Base-by-base conservation (phyloP, 2,329 filamentous ascomycete genomes). In the Aspergillus ochraceoroseus region DNA sequence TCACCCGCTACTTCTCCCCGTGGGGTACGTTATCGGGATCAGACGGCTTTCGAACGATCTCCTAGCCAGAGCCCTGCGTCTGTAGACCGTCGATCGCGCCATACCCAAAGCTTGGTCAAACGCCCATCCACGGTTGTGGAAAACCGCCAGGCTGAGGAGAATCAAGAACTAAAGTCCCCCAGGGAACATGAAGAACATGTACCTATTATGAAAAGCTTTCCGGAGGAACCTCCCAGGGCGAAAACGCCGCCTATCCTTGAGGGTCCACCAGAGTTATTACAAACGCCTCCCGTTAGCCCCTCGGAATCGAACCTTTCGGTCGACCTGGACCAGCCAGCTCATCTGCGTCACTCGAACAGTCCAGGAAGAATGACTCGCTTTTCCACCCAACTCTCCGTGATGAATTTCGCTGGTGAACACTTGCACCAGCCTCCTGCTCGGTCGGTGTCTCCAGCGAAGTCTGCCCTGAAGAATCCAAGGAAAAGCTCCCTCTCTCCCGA, bases 361-460 rank as follows among this genome's bases (percentile, higher is more conserved):
- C 76, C 77, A 7, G 70, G 70, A 7, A 69, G 77, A 42, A 73
- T 71, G 32, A 72, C 78, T 8, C 75, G 74, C 31, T 82, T 82
- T 49, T 75, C 76, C 0, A 60, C 68, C 14, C 68, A 70, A 30
- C 66, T 77, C 2, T 61, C 62, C 5, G 64, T 76, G 5, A 68
- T 74, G 15, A 62, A 70, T 11, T 55, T 48, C 20, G 27, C 67
- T 2, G 63, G 63, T 17, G 71, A 71, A 4, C 61, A 70, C 30
- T 68, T 71, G 40, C 79, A 82, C 51, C 69, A 78, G 36, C 79
- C 79, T 12, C 76, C 75, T 9, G 68, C 73, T 17, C 70, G 79
- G 38, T 79, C 78, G 2, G 58, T 78, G 3, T 82, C 79, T 5
- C 79, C 79, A 4, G 75, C 66, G 8, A 82, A 82, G 54, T 78